phyloP scores from a whole-genome alignment of 2,329 filamentous ascomycete species.

The Botryosphaeria agaves region DNA sequence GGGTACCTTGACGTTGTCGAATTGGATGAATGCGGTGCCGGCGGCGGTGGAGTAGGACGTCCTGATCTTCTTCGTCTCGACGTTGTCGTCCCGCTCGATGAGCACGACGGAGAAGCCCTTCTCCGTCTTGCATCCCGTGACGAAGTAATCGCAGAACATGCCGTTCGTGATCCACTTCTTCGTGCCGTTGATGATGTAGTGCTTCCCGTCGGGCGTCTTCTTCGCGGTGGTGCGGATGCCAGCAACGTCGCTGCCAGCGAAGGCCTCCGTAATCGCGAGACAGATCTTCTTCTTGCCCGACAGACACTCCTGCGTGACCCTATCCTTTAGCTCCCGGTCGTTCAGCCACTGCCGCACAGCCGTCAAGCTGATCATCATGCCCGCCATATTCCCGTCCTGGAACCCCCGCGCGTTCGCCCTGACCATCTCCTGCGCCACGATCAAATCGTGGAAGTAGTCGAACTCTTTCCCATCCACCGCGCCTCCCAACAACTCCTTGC shows the following conservation, averaged over 20 bases:
- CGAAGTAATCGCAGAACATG: slow-evolving; percentile 68
- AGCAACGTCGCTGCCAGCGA: slow-evolving; percentile 70
- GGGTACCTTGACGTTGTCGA: slow-evolving; percentile 75
- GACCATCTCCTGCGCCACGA: slow-evolving; percentile 55
- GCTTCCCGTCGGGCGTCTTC: slow-evolving; percentile 57
- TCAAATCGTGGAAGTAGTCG: slow-evolving; percentile 74
- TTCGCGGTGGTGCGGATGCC: slow-evolving; percentile 61
- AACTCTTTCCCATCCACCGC: slow-evolving; percentile 63
- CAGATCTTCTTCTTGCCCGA: slow-evolving; percentile 77
- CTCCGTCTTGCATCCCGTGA: slow-evolving; percentile 60
- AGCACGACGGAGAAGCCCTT: slow-evolving; percentile 66
- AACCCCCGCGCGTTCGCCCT: slow-evolving; percentile 61
- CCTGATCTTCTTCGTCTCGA: slow-evolving; percentile 65
- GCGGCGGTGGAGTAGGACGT: slow-evolving; percentile 66
- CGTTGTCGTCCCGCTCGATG: slow-evolving; percentile 54
- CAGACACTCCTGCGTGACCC: slow-evolving; percentile 54
- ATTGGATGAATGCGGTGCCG: slow-evolving; percentile 64
- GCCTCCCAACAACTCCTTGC: slow-evolving; percentile 48
- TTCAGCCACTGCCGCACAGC: slow-evolving; percentile 65
- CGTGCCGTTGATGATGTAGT: slow-evolving; percentile 52
- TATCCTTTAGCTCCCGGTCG: slow-evolving; percentile 46
- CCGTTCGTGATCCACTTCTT: slow-evolving; percentile 83
- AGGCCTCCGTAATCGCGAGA: slow-evolving; percentile 75
- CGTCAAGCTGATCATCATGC: slow-evolving; percentile 69
- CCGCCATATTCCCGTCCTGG: slow-evolving; percentile 73